Base-by-base conservation (phyloP, 1,139 yeast species). In the Pichia cactophila region DNA sequence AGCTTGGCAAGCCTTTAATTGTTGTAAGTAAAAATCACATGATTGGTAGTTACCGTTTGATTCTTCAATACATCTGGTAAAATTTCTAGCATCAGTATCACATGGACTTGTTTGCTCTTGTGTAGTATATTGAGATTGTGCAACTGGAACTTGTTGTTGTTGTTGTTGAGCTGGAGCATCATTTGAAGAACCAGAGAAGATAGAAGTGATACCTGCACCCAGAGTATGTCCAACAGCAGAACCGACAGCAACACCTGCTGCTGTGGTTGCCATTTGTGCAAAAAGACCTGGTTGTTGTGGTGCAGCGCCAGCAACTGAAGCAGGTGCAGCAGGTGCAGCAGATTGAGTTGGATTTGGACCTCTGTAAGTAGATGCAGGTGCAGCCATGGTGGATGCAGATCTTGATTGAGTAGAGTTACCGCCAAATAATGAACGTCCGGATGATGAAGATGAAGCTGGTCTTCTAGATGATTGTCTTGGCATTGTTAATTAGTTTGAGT, bases 231-330 rank as follows among this genome's bases (percentile, higher is more conserved):
- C 98, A 53, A 90, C 82, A 56, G 97, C 83, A 50, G 96, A 86
- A 63, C 98, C 98, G 52, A 92, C 97, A 47, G 97, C 98, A 38
- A 92, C 98, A 80, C 98, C 98, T 49, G 97, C 98, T 53, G 98
- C 98, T 50, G 98, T 92, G 43, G 95, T 77, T 33, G 97, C 97
- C 97, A 92, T 92, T 71, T 92, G 96, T 53, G 94, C 86, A 64
- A 92, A 90, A 67, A 92, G 65, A 60, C 97, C 97, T 47, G 98
- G 97, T 66, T 81, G 86, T 66, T 72, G 78, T 49, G 76, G 74
- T 53, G 71, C 78, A 47, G 72, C 71, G 3, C 20, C 20, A 37
- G 66, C 67, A 17, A 62, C 62, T 33, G 76, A 70, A 43, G 68
- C 71, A 16, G 51, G 71, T 70, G 54, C 69, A 56, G 60, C 64